A percentile compares a stretch with the other conserved stretches of the same genome.
phyloP scores from a whole-genome alignment of 2,329 filamentous ascomycete genomes.

The Sphaerostilbella broomeana region DNA sequence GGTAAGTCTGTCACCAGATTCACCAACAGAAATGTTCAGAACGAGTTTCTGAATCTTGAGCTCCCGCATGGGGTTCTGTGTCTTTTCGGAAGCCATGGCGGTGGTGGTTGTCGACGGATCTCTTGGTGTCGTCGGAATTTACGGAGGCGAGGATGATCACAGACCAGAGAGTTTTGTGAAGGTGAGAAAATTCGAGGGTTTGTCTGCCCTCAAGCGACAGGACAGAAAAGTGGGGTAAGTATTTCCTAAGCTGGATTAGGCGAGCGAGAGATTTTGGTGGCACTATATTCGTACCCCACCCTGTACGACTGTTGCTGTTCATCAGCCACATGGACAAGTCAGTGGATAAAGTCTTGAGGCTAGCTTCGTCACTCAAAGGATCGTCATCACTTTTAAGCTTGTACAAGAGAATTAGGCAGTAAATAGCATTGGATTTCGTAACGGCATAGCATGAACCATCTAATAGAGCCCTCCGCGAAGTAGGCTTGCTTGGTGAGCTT shows the following conservation, averaged over 20 bases:
- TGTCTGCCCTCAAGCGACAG: constrained; percentile 32
- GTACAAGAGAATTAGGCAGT: too few species aligned
- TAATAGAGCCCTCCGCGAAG: too few species aligned
- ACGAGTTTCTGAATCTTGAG: constrained; percentile 99
- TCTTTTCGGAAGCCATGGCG: constrained; percentile 66
- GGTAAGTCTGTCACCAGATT: constrained; percentile 99
- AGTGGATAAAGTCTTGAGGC: too few species aligned
- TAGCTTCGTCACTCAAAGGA: too few species aligned
- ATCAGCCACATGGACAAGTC: too few species aligned
- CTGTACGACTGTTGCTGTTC: too few species aligned
- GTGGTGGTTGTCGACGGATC: constrained; percentile 31
- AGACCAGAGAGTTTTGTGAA: constrained; percentile 31
- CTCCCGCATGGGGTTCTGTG: constrained; percentile 98
- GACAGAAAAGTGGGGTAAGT: constrained; percentile 18
- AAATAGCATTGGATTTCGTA: too few species aligned
- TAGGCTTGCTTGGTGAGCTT: too few species aligned
- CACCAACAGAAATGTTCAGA: constrained; percentile 98
- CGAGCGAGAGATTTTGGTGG: too few species aligned
- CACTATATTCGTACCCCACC: too few species aligned
- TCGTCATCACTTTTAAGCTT: too few species aligned
- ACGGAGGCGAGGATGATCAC: constrained; percentile 21
- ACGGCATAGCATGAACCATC: too few species aligned
- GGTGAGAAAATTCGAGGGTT: constrained; percentile 34
- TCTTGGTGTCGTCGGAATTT: constrained; percentile 30
- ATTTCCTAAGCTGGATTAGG: constrained; percentile 21